Evolutionary conservation across 75 land plant species (phyloP).

Genomic region (Sequoia sempervirens): DNA sequence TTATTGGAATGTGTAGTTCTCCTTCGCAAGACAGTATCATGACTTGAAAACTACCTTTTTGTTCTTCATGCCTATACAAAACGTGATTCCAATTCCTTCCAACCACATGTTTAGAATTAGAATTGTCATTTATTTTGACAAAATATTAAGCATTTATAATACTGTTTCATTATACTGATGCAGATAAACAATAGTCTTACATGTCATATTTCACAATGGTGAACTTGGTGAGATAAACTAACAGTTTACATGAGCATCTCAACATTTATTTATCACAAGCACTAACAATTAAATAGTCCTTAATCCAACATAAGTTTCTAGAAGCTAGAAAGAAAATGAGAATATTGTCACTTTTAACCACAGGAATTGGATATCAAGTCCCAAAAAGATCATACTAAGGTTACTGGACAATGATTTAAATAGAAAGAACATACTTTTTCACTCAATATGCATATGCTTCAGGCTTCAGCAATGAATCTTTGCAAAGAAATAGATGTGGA

Average conservation of each 20-base stretch:
- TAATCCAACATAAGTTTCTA: not conserved
- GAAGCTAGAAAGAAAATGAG: not conserved
- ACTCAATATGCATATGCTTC: not conserved
- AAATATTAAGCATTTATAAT: not conserved
- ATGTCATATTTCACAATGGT: not conserved
- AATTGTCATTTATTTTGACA: not conserved
- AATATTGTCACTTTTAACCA: not conserved
- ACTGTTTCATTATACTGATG: not conserved
- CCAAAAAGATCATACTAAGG: not conserved
- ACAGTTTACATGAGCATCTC: not conserved
- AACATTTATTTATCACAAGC: not conserved
- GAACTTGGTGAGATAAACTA: not conserved
- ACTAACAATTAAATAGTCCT: not conserved
- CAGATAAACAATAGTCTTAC: not conserved
- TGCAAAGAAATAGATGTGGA: not conserved
- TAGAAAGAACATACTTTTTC: not conserved
- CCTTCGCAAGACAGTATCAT: not conserved
- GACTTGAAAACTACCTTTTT: not conserved
- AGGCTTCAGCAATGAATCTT: not conserved
- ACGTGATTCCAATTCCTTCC: not conserved
- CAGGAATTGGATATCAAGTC: not conserved
- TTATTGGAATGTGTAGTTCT: not conserved
- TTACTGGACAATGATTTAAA: not conserved
- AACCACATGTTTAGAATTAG: not conserved
- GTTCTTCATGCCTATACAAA: not conserved